Conservation (phyloP, 345 rosid genomes). For the Salix brachista region DNA sequence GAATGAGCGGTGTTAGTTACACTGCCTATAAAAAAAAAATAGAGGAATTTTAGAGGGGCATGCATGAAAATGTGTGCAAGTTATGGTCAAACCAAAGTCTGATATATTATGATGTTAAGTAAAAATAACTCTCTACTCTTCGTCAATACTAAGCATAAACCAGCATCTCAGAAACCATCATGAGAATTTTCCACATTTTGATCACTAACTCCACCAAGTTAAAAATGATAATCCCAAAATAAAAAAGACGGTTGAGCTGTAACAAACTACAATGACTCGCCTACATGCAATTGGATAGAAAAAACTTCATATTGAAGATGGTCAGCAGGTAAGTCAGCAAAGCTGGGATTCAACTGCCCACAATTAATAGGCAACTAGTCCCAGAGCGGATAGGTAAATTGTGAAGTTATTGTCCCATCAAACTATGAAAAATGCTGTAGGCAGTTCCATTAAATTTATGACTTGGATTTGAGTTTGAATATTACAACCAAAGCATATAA, state of each 20-base stretch:
- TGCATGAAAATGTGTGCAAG: no score
- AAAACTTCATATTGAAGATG: no score
- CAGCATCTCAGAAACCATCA: no score
- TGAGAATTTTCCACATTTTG: not conserved
- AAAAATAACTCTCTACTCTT: not conserved
- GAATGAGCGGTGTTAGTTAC: not conserved
- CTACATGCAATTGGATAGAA: no score
- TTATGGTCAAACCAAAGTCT: not conserved
- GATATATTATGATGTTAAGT: not conserved
- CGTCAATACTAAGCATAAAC: not conserved
- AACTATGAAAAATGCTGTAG: no score
- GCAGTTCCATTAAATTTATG: no score
- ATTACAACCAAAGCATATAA: no score
- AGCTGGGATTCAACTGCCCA: not conserved
- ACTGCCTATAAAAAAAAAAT: not conserved
- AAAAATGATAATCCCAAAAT: not conserved
- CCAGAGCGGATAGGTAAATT: no score
- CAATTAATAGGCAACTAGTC: not conserved
- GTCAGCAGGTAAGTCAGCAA: no score
- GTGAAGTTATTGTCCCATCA: no score
- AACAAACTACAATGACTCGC: no score
- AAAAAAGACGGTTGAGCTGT: not conserved
- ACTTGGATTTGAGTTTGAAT: no score
- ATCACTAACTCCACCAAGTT: not conserved
- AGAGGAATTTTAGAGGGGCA: not conserved